Base-by-base conservation (phyloP, 225 moss, liverwort and hornwort species). In the Antitrichia curtipendula region DNA sequence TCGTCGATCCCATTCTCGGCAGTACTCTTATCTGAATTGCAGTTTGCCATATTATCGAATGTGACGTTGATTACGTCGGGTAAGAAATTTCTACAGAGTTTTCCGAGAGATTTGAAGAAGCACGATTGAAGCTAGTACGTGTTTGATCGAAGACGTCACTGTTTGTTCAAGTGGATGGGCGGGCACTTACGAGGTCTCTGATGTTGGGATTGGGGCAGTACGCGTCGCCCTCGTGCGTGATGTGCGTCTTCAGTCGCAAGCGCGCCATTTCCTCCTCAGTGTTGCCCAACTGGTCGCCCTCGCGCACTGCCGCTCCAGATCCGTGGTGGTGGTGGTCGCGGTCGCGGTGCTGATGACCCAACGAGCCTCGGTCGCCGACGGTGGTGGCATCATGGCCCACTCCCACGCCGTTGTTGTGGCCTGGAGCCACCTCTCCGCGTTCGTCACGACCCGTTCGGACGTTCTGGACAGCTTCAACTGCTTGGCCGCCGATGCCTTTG, bases 161-260 rank as follows among this genome's bases (percentile, higher is more conserved):
- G 7, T 1, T 85, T 21, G 17, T 11, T 22, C 3, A 19, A 47
- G 13, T 17, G 8, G 45, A 25, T 13, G 31, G 12, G 71, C 9
- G 41, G 45, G 70, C 3, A 61, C 52, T 90, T 89, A 93, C 93
- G 86, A 93, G 81, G 73, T 93, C 93, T 16, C 92, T 63, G 40
- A 93, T 84, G n/a, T 93, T 90, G 66, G 91, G 93, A 14, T 92
- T 93, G 43, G 93, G 93, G 57, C 89, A 92, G 36, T 93, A 93
- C 3, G 93, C 89, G 10, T 93, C 93, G 28, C 93, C 93, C 62
- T 92, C 92, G 38, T 52, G 88, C 38, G 93, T 92, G 78, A 93
- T 89, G 47, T 86, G 92, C 9, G 92, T 89, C 56, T 91, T 92
- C 16, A 45, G 41, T 1, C 93, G 34, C 89, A 92, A 70, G 24